Evolutionary conservation across 2,329 filamentous ascomycete species (phyloP), one percentile per base, ranked within the genome.

Genomic region (Akanthomyces dipterigenus): DNA sequence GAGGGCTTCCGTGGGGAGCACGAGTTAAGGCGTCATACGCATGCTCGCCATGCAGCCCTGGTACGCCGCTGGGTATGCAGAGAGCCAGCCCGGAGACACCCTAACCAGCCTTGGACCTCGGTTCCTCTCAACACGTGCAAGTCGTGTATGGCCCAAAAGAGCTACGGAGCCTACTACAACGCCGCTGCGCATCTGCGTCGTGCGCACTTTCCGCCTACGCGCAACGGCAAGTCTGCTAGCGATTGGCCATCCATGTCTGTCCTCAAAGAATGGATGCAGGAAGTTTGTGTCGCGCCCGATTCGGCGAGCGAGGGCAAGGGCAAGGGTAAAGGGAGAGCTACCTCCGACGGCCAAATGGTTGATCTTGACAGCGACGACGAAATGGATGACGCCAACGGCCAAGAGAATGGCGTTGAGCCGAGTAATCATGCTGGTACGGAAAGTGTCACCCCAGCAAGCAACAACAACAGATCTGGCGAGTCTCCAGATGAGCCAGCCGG

Each of bases 1-100:
- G 88, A 92, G 63, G 92, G 93, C 5, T 97, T 96, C 72, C 88
- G 93, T 50, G 93, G 93, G 62, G 91, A 96, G 61, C 93, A 96
- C 72, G 93, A 97, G 72, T 80, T 92, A 54, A 81, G 88, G 60
- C 82, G 89, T 62, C 89, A 93, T 71, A 79, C 76, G 20, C 81
- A 84, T 63, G 81, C 82, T 5, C 83, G 83, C 63, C 82, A 85
- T 65, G 80, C 82, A 3, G 76, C 80, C 11, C 68, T 82, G 40
- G 80, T 83, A 31, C 82, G 81, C 68, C 74, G 80, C 67, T 85
- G 81, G 80, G 77, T 84, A 20, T 84, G 82, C 70, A 79, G 76
- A 34, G 81, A 84, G 64, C 81, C 82, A 20, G 74, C 77, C 64
- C 53, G 57, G 48, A 53, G 49, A 46, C 72, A 57, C 65, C 71